Evolutionary conservation across 108 stramenopile genomes (phyloP).

Genomic region (Nitzschia sp.): DNA sequence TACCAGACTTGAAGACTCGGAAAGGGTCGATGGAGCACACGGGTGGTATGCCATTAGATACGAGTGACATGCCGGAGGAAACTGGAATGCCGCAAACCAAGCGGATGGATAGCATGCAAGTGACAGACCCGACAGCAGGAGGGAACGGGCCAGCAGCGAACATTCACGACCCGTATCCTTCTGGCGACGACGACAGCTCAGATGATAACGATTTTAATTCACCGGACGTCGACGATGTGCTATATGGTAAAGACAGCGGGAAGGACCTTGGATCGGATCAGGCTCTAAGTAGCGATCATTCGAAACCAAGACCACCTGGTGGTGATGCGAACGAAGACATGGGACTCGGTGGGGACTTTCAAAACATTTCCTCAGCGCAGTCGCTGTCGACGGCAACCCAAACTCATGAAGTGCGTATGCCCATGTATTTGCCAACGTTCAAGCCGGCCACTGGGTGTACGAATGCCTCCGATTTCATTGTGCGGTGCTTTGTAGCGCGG

Average conservation of each 20-base stretch:
- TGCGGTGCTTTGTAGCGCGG: slow-evolving; percentile 90
- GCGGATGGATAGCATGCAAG: slow-evolving; percentile 6
- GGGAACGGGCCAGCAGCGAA: neutral
- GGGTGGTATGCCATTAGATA: slow-evolving; percentile 14
- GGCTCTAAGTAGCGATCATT: slow-evolving; percentile 26
- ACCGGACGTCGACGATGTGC: slow-evolving; percentile 23
- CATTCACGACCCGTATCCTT: slow-evolving; percentile 6
- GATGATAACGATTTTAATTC: slow-evolving; percentile 17
- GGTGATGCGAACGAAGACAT: slow-evolving; percentile 19
- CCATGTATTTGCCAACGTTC: slow-evolving; percentile 86
- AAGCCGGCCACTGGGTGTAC: slow-evolving; percentile 91
- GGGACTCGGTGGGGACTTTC: slow-evolving; percentile 21
- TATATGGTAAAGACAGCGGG: slow-evolving; percentile 21
- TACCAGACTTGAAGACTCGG: slow-evolving; percentile 50
- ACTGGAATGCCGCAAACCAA: neutral
- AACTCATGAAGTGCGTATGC: slow-evolving; percentile 87
- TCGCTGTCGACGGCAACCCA: slow-evolving; percentile 82
- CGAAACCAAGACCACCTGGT: slow-evolving; percentile 15
- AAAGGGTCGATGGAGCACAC: slow-evolving; percentile 9
- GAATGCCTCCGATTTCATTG: slow-evolving; percentile 90
- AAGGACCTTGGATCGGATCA: slow-evolving; percentile 32
- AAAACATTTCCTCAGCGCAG: slow-evolving; percentile 51
- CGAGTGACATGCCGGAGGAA: neutral
- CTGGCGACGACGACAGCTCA: slow-evolving; percentile 23
- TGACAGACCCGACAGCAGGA: neutral